Base-by-base conservation (phyloP, 257 asterid species). In the Henckelia pumila region DNA sequence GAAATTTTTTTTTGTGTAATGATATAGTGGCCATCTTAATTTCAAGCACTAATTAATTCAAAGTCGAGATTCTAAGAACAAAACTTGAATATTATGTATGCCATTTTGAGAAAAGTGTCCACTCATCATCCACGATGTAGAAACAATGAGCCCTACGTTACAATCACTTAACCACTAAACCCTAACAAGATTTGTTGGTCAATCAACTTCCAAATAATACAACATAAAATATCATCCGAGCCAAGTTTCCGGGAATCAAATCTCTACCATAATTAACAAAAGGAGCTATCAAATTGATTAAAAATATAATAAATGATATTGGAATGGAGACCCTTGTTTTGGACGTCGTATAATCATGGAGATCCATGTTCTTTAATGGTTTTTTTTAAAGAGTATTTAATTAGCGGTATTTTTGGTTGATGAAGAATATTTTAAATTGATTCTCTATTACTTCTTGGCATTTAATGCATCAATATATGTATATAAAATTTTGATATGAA, bases 41-140 rank as follows among this genome's bases (percentile, higher is more conserved):
- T 3, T 11, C 50, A 40, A 40, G n/a, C 50, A 40, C 50, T 40
- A 14, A 13, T 40, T 3, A 40, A 40, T 9, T 40, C 0, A 14
- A 40, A 13, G 50, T 40, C 3, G 13, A 62, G 28, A 59, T 73
- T 14, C 61, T 58, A 14, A 72, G 68, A 71, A 59, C 35, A 25
- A n/a, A 58, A 40, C 26, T 57, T 76, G 66, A 80, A 62, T 53
- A 59, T 65, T 72, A 9, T 33, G 44, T 65, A 63, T 58, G 79
- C 76, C 82, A 83, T 78, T 80, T 64, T 55, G 72, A 71, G 66
- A 59, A 76, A 80, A 77, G 87, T 82, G 86, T 82, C 85, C 89
- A 89, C 87, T 85, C 92, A 77, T 76, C 78, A 64, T 82, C 93
- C 88, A 85, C 88, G 73, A 64, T 80, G 73, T 29, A 65, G 67